Conservation (phyloP, 2,329 filamentous ascomycete species). For the Penicillium brasilianum region DNA sequence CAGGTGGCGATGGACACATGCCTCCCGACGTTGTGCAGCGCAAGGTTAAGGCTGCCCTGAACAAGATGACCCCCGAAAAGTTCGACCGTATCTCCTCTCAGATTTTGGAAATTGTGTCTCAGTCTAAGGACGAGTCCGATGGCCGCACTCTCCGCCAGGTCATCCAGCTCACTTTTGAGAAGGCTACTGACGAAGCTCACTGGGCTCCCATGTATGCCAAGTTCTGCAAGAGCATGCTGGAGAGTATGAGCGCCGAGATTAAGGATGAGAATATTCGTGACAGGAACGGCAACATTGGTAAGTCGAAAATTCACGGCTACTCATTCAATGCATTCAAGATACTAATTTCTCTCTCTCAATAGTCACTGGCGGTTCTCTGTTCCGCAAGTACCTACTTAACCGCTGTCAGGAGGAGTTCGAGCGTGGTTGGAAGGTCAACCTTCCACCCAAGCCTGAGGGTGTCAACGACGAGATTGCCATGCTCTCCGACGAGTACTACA, state of each 20-base stretch:
- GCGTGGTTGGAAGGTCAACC: conserved; percentile 90
- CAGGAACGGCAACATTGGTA: conserved; percentile 77
- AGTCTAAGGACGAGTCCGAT: conserved; percentile 94
- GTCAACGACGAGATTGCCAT: conserved; percentile 74
- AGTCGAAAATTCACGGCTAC: background rate
- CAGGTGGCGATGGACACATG: conserved; percentile 65
- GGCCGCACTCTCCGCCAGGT: conserved; percentile 95
- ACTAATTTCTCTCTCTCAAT: background rate
- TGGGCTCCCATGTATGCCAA: conserved; percentile 99
- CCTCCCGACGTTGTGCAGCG: conserved; percentile 93
- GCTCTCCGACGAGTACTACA: conserved; percentile 96
- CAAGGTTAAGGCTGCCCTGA: conserved; percentile 97
- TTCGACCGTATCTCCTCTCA: conserved; percentile 95
- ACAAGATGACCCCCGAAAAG: conserved; percentile 99
- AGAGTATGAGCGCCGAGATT: conserved; percentile 92
- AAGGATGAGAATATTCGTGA: conserved; percentile 94
- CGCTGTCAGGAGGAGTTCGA: conserved; percentile 99
- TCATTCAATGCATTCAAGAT: background rate
- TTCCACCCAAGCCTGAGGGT: conserved; percentile 78
- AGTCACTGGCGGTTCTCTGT: conserved; percentile 85
- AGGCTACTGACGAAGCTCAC: conserved; percentile 96
- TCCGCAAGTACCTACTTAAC: conserved; percentile 98
- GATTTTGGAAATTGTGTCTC: conserved; percentile 87
- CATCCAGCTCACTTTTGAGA: conserved; percentile 98
- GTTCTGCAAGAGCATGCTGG: conserved; percentile 96